A percentile compares a stretch with the other conserved stretches of the same genome.
Evolutionary conservation across 768 basidiomycete species (phyloP).

Genomic region (Lentinus tigrinus): DNA sequence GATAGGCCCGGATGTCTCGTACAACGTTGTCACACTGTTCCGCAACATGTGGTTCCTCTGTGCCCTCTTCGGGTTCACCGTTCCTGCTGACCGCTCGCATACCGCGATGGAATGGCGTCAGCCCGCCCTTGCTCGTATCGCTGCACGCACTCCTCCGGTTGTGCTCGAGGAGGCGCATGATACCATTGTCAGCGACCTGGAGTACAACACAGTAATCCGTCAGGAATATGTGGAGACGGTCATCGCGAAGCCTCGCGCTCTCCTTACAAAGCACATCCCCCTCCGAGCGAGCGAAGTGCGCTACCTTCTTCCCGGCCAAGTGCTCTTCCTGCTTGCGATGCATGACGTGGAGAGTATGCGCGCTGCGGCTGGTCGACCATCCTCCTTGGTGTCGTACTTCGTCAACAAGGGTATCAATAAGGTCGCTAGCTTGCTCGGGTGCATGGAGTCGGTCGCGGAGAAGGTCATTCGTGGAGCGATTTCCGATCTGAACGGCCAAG

Average conservation of each 20-base stretch:
- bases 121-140: constrained; percentile 76
- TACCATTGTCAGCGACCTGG: constrained; percentile 81
- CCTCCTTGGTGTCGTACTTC: constrained; percentile 84
- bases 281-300: constrained; percentile 68
- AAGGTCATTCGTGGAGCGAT: constrained; percentile 82
- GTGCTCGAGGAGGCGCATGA: constrained; percentile 83
- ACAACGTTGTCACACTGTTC: constrained; percentile 73
- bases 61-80: constrained; percentile 80
- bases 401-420: constrained; percentile 82
- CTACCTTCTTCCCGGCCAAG: constrained; percentile 74
- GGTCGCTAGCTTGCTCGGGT: constrained; percentile 60
- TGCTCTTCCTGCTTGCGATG: constrained; percentile 81
- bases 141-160: constrained; percentile 81
- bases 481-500: constrained; percentile 67
- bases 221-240: constrained; percentile 82
- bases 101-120: constrained; percentile 77
- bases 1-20: constrained; percentile 51
- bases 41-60: constrained; percentile 95
- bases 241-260: constrained; percentile 61
- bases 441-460: constrained; percentile 86
- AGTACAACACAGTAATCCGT: constrained; percentile 88
- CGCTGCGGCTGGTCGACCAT: constrained; percentile 74
- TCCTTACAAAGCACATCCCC: constrained; percentile 65
- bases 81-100: constrained; percentile 45
- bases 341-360: constrained; percentile 89